Evolutionary conservation across 768 basidiomycete species (phyloP).

Genomic region (Tephrocybe sp.): DNA sequence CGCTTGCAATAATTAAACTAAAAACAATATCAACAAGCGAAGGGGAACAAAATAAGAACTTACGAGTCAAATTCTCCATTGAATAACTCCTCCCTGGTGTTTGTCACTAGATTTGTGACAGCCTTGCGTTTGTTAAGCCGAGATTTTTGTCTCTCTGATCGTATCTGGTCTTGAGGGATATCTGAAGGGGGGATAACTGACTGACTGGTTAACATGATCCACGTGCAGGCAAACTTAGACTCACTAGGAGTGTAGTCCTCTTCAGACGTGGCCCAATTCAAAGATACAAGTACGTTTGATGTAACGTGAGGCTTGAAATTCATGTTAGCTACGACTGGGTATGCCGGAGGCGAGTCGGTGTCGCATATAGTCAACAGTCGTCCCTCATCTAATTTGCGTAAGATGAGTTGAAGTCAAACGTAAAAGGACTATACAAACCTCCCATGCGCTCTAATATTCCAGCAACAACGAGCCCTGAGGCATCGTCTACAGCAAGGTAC

Average conservation of each 20-base stretch:
- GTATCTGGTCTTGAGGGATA: conserved; percentile 53
- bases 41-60: conserved; percentile 17
- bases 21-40: neutral
- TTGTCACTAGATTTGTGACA: conserved; percentile 59
- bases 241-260: conserved; percentile 71
- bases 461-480: conserved; percentile 84
- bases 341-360: conserved; percentile 90
- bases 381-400: conserved; percentile 60
- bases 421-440: conserved; percentile 42
- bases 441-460: conserved; percentile 86
- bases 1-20: conserved; percentile 78
- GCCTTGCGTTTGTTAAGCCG: conserved; percentile 78
- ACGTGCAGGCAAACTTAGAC: conserved; percentile 15
- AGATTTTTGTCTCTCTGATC: conserved; percentile 70
- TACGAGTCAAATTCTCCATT: conserved; percentile 89
- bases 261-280: conserved; percentile 92
- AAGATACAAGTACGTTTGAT: conserved; percentile 55
- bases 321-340: conserved; percentile 80
- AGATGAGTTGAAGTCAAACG: neutral
- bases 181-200: conserved; percentile 63
- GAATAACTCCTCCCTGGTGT: conserved; percentile 78
- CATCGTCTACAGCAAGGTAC: conserved; percentile 89
- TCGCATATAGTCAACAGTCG: conserved; percentile 83
- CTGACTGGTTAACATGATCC: conserved; percentile 7
- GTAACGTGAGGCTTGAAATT: conserved; percentile 68